A percentile compares a stretch with the other conserved stretches of the same genome.
phyloP scores from a whole-genome alignment of 441 rosid species.

The Eugenia klotzschiana region DNA sequence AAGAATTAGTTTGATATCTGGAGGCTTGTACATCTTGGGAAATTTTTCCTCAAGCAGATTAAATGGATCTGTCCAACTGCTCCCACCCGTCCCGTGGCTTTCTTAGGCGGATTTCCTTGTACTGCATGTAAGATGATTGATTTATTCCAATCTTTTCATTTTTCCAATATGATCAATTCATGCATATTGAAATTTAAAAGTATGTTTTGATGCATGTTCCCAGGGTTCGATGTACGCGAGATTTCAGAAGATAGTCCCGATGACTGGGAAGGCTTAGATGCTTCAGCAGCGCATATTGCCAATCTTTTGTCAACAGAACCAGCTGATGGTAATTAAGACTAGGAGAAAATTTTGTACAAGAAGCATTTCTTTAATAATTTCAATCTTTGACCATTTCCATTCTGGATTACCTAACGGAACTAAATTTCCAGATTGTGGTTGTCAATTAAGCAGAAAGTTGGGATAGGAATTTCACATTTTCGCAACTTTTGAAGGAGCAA shows the following conservation, averaged over 20 bases:
- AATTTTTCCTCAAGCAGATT: constrained; percentile 27
- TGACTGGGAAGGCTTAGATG: constrained; percentile 80
- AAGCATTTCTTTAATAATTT: not conserved
- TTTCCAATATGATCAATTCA: not conserved
- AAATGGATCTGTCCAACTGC: constrained; percentile 99
- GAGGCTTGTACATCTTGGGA: not conserved
- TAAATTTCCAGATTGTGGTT: not conserved
- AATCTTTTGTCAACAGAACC: constrained; percentile 82
- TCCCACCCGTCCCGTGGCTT: constrained; percentile 63
- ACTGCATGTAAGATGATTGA: constrained; percentile 59
- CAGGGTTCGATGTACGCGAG: constrained; percentile 90
- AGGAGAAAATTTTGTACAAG: not conserved
- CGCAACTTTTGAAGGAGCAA: not conserved
- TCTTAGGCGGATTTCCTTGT: constrained; percentile 84
- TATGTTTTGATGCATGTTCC: constrained; percentile 2
- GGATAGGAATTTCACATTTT: not conserved
- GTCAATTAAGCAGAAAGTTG: not conserved
- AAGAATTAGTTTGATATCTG: not conserved
- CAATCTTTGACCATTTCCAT: not conserved
- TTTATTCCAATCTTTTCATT: not conserved
- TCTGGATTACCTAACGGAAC: not conserved
- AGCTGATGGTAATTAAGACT: constrained; percentile 47
- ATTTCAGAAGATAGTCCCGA: constrained; percentile 67
- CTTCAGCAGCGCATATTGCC: constrained; percentile 78
- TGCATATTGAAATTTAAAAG: constrained; percentile 1